Evolutionary conservation across 495 filamentous ascomycete species (phyloP).

Genomic region (Aeminium ludgeri): DNA sequence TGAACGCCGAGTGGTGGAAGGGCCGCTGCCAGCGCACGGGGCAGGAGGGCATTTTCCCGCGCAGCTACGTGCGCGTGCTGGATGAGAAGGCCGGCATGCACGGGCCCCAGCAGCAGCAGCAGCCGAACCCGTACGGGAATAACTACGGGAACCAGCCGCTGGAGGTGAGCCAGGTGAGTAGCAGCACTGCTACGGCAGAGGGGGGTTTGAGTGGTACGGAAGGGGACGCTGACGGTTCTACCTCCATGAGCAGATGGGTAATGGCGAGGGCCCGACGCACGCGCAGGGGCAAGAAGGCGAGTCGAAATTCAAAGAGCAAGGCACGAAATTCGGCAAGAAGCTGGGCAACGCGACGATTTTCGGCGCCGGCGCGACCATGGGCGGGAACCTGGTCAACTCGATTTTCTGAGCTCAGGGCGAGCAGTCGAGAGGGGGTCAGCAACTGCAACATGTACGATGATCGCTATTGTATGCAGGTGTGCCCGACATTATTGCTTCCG

Average conservation of each 20-base stretch:
- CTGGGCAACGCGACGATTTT: conserved; percentile 44
- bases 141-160: conserved; percentile 32
- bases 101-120: conserved; percentile 14
- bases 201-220: no score
- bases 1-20: conserved; percentile 95
- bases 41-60: conserved; percentile 77
- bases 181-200: no score
- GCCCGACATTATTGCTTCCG: no score
- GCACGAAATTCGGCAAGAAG: conserved; percentile 72
- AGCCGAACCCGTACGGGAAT: conserved; percentile 16
- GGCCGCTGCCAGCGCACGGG: conserved; percentile 67
- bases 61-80: conserved; percentile 57
- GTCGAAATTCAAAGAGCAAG: no score
- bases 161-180: conserved; percentile 18
- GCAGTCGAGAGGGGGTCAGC: no score
- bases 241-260: conserved; percentile 8
- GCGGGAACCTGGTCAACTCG: conserved; percentile 77
- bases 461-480: no score
- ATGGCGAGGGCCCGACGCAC: conserved; percentile 21
- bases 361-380: conserved; percentile 65
- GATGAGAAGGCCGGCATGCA: conserved; percentile 19
- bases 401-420: no score
- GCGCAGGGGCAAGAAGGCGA: conserved; percentile 38
- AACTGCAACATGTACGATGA: no score
- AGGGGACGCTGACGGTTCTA: no score